A percentile compares a stretch with the other conserved stretches of the same genome.
Conservation (phyloP, 2,329 filamentous ascomycete genomes). For the Cyphellophora europaea region DNA sequence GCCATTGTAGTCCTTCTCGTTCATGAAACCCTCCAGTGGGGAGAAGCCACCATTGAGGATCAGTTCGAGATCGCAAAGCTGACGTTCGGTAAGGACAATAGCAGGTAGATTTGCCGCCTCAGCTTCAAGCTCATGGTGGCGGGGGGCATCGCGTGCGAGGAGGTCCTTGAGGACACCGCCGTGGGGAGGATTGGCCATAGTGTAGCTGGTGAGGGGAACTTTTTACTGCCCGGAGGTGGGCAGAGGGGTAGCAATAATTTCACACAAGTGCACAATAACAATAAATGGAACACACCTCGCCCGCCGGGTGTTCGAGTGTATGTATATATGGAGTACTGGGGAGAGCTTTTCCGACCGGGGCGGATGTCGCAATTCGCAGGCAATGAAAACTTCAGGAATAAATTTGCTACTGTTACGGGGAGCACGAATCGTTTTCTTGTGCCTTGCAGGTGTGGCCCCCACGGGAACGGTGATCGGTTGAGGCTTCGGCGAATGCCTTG, state of each 20-base stretch:
- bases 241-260: not conserved
- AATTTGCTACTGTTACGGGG: too few species aligned
- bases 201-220: too few species aligned
- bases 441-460: too few species aligned
- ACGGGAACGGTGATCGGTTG: too few species aligned
- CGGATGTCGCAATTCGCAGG: too few species aligned
- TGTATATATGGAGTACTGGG: not conserved
- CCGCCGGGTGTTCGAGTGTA: too few species aligned
- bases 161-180: slow-evolving; percentile 97
- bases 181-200: slow-evolving; percentile 55
- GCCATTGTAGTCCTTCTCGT: slow-evolving; percentile 89
- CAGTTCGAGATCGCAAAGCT: slow-evolving; percentile 95
- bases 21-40: slow-evolving; percentile 97
- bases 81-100: slow-evolving; percentile 77
- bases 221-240: not conserved
- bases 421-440: too few species aligned
- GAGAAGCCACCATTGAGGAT: slow-evolving; percentile 98
- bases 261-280: not conserved
- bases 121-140: slow-evolving; percentile 65
- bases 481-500: too few species aligned
- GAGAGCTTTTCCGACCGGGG: too few species aligned
- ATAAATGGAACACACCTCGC: too few species aligned
- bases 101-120: slow-evolving; percentile 85
- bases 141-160: slow-evolving; percentile 80
- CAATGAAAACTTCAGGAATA: too few species aligned